phyloP scores from a whole-genome alignment of 2,329 filamentous ascomycete genomes.

The Cordyceps cateniannulata region DNA sequence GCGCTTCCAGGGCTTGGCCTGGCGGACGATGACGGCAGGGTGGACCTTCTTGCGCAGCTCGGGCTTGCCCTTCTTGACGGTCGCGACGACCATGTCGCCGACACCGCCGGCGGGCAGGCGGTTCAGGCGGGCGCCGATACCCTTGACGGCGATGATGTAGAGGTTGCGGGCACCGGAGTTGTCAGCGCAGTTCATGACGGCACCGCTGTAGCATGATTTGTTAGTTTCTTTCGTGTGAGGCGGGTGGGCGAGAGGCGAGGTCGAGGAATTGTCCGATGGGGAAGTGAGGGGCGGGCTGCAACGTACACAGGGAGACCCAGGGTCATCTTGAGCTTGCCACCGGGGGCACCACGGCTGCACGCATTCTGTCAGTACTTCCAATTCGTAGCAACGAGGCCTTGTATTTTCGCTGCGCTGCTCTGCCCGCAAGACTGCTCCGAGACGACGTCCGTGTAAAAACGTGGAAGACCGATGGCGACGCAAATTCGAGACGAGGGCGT shows the following conservation, averaged over 20 bases:
- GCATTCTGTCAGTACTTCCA: conserved; percentile 26
- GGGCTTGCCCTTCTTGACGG: conserved; percentile 99
- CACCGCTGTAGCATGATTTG: conserved; percentile 59
- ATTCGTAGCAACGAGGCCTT: background rate
- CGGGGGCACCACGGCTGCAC: conserved; percentile 76
- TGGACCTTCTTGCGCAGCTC: conserved; percentile 99
- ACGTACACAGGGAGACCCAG: conserved; percentile 99
- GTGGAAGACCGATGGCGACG: background rate
- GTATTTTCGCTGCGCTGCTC: conserved; percentile 2
- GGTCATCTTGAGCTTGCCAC: conserved; percentile 99
- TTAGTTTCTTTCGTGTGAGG: conserved; percentile 12
- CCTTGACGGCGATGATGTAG: conserved; percentile 99
- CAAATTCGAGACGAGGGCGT: background rate
- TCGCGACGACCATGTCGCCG: conserved; percentile 99
- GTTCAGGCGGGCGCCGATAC: conserved; percentile 95
- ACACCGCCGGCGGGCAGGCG: conserved; percentile 94
- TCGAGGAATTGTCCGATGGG: background rate
- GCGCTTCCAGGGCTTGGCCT: conserved; percentile 99
- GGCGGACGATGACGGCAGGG: conserved; percentile 97
- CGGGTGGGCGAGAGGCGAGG: background rate
- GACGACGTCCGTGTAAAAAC: background rate
- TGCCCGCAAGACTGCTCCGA: conserved; percentile 4
- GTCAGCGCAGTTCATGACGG: conserved; percentile 99
- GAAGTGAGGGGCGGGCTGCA: conserved; percentile 14
- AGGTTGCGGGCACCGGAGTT: conserved; percentile 98